Evolutionary conservation across 441 rosid species (phyloP).

Genomic region (Geranium incanum): DNA sequence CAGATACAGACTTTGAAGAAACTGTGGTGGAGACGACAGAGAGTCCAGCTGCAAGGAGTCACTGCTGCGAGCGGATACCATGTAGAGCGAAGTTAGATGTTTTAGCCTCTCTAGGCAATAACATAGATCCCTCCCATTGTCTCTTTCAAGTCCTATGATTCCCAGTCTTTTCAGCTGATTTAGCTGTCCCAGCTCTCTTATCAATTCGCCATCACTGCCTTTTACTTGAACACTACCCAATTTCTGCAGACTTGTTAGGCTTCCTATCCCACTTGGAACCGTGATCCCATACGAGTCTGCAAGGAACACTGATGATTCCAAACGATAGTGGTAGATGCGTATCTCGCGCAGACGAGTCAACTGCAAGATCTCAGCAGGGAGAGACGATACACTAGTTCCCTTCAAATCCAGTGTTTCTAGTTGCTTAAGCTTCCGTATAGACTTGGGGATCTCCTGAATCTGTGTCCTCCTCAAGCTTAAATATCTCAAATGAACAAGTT

Average conservation of each 20-base stretch:
- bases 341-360: slow-evolving; percentile 11
- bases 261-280: slow-evolving; percentile 12
- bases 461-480: slow-evolving; percentile 12
- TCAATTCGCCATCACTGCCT: background rate
- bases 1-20: slow-evolving; percentile 18
- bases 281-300: slow-evolving; percentile 10
- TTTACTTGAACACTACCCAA: slow-evolving; percentile 10
- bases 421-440: slow-evolving; percentile 18
- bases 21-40: slow-evolving; percentile 14
- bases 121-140: slow-evolving; percentile 15
- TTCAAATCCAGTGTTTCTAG: slow-evolving; percentile 17
- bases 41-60: slow-evolving; percentile 4
- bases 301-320: background rate
- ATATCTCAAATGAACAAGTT: slow-evolving; percentile 5
- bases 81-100: slow-evolving; percentile 9
- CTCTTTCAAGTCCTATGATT: slow-evolving; percentile 13
- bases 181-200: slow-evolving; percentile 15
- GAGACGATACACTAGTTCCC: slow-evolving; percentile 4
- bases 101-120: slow-evolving; percentile 8
- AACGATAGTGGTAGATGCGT: slow-evolving; percentile 7
- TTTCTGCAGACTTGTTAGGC: slow-evolving; percentile 9
- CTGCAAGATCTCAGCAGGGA: slow-evolving; percentile 15
- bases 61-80: background rate
- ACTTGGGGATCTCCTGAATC: slow-evolving; percentile 5
- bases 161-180: slow-evolving; percentile 12